phyloP scores from a whole-genome alignment of 75 land plant species.

The Sequoiadendron giganteum region DNA sequence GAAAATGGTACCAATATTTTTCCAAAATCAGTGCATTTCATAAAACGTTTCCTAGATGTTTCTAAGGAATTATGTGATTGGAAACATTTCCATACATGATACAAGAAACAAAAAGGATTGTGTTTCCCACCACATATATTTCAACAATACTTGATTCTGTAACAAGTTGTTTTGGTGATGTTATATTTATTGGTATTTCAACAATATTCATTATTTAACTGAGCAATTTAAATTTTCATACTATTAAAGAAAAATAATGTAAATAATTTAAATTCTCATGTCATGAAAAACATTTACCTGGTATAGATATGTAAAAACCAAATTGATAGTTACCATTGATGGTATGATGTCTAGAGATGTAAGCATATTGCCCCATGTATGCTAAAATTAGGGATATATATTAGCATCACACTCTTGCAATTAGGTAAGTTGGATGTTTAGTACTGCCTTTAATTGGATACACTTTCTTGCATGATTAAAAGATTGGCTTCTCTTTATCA shows the following conservation, averaged over 20 bases:
- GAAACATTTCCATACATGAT: not conserved
- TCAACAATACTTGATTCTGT: not conserved
- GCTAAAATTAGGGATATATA: conserved; percentile 25
- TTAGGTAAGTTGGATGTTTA: conserved; percentile 45
- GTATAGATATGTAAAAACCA: conserved; percentile 55
- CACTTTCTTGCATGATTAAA: not conserved
- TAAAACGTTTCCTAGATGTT: not conserved
- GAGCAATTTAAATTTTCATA: not conserved
- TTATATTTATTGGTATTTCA: too few species aligned
- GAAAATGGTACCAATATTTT: not conserved
- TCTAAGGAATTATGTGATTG: not conserved
- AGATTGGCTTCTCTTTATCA: not conserved
- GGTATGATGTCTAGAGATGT: conserved; percentile 35
- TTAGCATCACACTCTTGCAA: conserved; percentile 7
- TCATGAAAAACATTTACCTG: conserved; percentile 28
- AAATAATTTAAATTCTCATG: not conserved
- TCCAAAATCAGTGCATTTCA: not conserved
- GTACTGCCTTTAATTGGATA: not conserved
- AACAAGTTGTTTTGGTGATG: too few species aligned
- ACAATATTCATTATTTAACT: too few species aligned
- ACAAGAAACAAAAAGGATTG: not conserved
- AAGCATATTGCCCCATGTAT: conserved; percentile 66
- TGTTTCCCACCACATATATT: not conserved
- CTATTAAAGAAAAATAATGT: not conserved
- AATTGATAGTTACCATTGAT: conserved; percentile 20